These are phyloP conservation scores for Agrocybe praecox DNA, from an alignment of 768 basidiomycete genomes.

Conservation along the genomic window DNA sequence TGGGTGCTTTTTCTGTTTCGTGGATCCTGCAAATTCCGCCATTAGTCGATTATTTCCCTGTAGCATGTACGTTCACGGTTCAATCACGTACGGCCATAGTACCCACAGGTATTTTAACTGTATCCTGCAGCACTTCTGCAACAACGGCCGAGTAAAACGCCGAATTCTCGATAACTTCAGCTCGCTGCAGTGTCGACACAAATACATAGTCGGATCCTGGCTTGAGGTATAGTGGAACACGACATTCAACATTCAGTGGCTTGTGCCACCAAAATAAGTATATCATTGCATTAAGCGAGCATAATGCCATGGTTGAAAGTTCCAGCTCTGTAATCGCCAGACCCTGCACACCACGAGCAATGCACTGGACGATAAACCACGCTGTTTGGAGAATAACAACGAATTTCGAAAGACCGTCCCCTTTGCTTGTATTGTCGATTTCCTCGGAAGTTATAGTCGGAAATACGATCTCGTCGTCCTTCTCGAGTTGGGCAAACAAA, in stretches of 20 bases:
- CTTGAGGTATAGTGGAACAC: neutral
- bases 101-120: neutral
- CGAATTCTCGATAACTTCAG: neutral
- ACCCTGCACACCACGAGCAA: conserved; percentile 18
- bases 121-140: neutral
- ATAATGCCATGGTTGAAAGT: conserved; percentile 31
- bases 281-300: conserved; percentile 24
- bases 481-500: neutral
- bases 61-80: neutral
- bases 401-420: conserved; percentile 28
- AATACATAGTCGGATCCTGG: neutral
- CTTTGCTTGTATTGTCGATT: conserved; percentile 34
- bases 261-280: conserved; percentile 38
- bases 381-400: conserved; percentile 31
- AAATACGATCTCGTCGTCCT: conserved; percentile 3
- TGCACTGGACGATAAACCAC: conserved; percentile 33
- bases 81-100: neutral
- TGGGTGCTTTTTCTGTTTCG: no score
- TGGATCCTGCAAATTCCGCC: no score
- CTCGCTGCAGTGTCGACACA: neutral
- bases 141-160: neutral
- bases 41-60: no score
- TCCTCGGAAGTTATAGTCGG: conserved; percentile 14
- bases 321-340: conserved; percentile 34
- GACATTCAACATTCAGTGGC: conserved; percentile 20